Base-by-base conservation (phyloP, 306 rosid genomes). In the Cucurbita maxima region DNA sequence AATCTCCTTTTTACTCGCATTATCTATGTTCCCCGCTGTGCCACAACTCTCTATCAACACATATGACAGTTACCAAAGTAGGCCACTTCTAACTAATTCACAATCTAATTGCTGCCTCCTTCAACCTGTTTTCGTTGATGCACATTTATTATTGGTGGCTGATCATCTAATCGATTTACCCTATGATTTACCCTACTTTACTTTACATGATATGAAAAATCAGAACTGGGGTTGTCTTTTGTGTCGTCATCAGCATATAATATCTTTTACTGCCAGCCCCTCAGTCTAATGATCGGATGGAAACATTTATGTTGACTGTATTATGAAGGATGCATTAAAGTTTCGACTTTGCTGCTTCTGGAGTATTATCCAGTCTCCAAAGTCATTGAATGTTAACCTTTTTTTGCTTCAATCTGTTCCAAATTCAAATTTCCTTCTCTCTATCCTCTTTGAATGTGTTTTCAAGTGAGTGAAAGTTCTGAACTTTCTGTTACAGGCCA, bases 401-500 rank as follows among this genome's bases (percentile, higher is more conserved):
- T 38, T 63, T n/a, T 40, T 47, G 73, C 20, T 22, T 47, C 22
- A 7, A 22, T 68, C 73, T 13, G 20, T 45, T 48, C 9, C 20
- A 68, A 68, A 47, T 68, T 22, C 43, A 9, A 48, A 47, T 7
- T 59, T 72, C 22, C 22, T 73, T 20, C 45, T 40, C 51, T 73
- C 38, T 22, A 1, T 8, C 38, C 38, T 44, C 8, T 51, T n/a
- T n/a, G 8, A 8, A 43, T 40, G 10, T 25, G 44, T 25, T 60
- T 7, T 11, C 52, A 10, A 67, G 40, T 67, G 19, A 22, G 7
- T 45, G 41, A 30, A 78, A 55, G 6, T 30, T 75, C 47, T 41
- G 7, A 69, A 13, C 60, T 15, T 37, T 20, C 51, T 76, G 75
- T 76, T 59, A 58, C 85, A 94, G 96, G 99, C 54, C 99, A 94